Base-by-base conservation (phyloP, 352 stramenopile genomes). In the Phytopythium helicoides region DNA sequence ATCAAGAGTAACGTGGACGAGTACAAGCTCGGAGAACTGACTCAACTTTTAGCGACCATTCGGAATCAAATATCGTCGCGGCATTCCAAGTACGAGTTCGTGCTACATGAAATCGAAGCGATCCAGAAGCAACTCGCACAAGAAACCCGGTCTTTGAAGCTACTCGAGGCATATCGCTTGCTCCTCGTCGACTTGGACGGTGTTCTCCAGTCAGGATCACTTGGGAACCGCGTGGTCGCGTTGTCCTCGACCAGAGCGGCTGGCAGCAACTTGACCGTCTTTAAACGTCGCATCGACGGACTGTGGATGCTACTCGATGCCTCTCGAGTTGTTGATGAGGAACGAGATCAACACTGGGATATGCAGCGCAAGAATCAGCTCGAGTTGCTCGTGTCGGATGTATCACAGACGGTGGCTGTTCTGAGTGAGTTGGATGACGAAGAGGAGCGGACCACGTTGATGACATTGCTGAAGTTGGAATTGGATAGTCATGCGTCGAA, bases 381-480 rank as follows among this genome's bases (percentile, higher is more conserved):
- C 14, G 18, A 52, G 31, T 22, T 52, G 2, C 41, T 52, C 14
- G 46, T 52, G 31, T 52, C 46, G 14, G 46, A 52, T 16, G 28
- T 41, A 6, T 52, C 46, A 18, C 38, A 52, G 18, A 22, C 8
- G 21, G 38, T 22, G 28, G 15, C 39, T 16, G 15, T 52, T 18
- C 12, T 52, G 33, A 42, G 28, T 3, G 33, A 52, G 31, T 16
- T 52, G 15, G 15, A 52, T 8, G 28, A 31, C 21, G 31, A 18
- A 19, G 46, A 41, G 19, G 7, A 52, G 18, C 28, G 33, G 1
- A 8, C 9, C 1, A 34, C 2, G 8, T 40, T 52, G 18, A 19
- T 52, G 11, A 41, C 46, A 21, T 52, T 52, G 19, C 11, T 52
- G 18, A 18, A 31, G 11, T 18, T 21, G 2, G 46, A 52, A 15